Percentiles rank a stretch among this genome's conserved stretches.
phyloP scores from a whole-genome alignment of 148 eudicot genomes.

The Camellia sinensis region DNA sequence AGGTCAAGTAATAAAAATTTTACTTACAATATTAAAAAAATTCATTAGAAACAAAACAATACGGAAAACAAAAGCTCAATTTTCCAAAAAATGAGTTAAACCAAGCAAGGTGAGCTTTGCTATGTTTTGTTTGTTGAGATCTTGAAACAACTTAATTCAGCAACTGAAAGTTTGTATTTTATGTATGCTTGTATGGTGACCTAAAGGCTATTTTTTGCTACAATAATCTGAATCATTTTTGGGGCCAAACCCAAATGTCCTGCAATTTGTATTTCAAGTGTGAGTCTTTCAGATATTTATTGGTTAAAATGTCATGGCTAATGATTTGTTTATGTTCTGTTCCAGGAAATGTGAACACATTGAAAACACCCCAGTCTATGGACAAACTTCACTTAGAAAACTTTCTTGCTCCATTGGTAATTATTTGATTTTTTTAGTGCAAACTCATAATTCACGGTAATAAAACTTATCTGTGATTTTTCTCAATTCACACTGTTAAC shows the following conservation, averaged over 20 bases:
- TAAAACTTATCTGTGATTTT: neutral
- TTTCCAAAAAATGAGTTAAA: too few species aligned
- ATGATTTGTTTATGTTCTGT: constrained; percentile 19
- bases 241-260: neutral
- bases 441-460: neutral
- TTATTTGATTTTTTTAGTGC: neutral
- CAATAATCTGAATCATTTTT: neutral
- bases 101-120: neutral
- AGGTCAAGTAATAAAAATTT: too few species aligned
- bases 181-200: neutral
- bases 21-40: too few species aligned
- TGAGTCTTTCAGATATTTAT: neutral
- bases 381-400: constrained; percentile 39
- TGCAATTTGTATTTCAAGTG: neutral
- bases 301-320: neutral
- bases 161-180: neutral
- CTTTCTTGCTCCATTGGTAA: constrained; percentile 41
- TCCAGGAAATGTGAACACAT: constrained; percentile 40
- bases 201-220: neutral
- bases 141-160: constrained; percentile 1
- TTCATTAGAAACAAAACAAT: too few species aligned
- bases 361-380: constrained; percentile 22
- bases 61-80: too few species aligned
- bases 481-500: constrained; percentile 9
- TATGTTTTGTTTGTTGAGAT: neutral